Conservation (phyloP, 805 yeast genomes). For the Wickerhamomyces queroliae region DNA sequence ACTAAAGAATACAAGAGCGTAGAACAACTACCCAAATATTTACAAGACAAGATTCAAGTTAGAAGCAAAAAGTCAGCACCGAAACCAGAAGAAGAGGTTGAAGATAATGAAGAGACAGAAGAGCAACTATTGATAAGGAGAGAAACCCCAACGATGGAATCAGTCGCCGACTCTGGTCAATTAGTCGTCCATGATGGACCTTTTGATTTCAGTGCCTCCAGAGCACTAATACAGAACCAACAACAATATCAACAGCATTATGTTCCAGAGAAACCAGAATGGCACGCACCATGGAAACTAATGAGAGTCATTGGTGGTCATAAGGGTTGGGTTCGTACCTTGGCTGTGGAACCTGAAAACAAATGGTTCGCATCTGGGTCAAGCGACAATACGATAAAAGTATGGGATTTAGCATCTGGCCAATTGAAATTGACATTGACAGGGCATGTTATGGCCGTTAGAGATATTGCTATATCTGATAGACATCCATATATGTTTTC, state of each 20-base stretch:
- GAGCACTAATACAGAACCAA: constrained; percentile 7
- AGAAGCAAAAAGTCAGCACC: constrained; percentile 10
- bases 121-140: constrained; percentile 4
- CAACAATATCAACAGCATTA: constrained; percentile 8
- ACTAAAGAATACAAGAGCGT: constrained; percentile 23
- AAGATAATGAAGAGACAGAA: constrained; percentile 2
- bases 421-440: constrained; percentile 68
- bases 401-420: constrained; percentile 84
- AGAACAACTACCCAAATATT: constrained; percentile 22
- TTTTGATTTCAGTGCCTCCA: constrained; percentile 9
- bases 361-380: constrained; percentile 92
- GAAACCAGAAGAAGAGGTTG: constrained; percentile 3
- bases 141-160: constrained; percentile 5
- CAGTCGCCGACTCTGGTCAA: constrained; percentile 3
- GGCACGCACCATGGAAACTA: constrained; percentile 69
- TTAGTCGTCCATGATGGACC: constrained; percentile 1
- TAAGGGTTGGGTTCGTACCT: constrained; percentile 85
- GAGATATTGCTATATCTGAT: constrained; percentile 67
- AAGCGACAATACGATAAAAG: constrained; percentile 78
- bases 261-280: constrained; percentile 21
- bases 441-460: constrained; percentile 87
- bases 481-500: constrained; percentile 86
- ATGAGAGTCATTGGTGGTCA: constrained; percentile 80
- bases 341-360: constrained; percentile 80
- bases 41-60: constrained; percentile 23